Base-by-base conservation (phyloP, 2,329 filamentous ascomycete genomes). In the Fusarium domesticum region DNA sequence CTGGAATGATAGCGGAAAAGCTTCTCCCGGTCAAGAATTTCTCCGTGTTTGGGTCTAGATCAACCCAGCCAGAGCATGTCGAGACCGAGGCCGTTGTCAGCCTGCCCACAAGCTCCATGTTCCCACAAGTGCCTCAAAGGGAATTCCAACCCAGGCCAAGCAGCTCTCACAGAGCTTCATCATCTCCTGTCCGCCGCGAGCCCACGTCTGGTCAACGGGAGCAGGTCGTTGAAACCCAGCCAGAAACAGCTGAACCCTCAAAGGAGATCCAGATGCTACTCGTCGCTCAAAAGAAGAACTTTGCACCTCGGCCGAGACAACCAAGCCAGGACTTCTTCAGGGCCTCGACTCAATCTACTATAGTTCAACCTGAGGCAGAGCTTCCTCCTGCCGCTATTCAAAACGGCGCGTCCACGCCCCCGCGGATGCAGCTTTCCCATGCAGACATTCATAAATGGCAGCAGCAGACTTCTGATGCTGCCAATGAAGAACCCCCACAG, bases 261-360 rank as follows among this genome's bases (percentile, higher is more conserved):
- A 66, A 70, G n/a, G 59, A 55, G 14, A 41, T 62, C 7, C 38
- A 51, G 1, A 62, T 64, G 42, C 65, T 67, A 0, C 58, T 65
- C 2, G 67, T 76, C 6, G 61, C 68, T 18, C 73, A 77, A 54
- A 76, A 76, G 58, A 63, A 62, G 41, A 72, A 76, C 54, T 77
- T 77, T 38, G 74, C 72, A 0, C 76, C 75, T 2, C 68, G 61
- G 3, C 64, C 63, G 1, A 59, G 66, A 20, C 65, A 67, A 17
- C 54, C 63, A 6, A 61, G 57, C 6, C 51, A 64, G 3, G 63
- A 64, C 18, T 68, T 76, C 35, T 75, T 75, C 50, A 64, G 62
- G 28, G 59, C 64, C 5, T 62, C 66, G 6, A 47, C 56, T 18
- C 53, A 37, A 6, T 48, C 61, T 3, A 53, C 57, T n/a, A 53